Conservation (phyloP, 768 basidiomycete genomes). For the Lyophyllum shimeji region DNA sequence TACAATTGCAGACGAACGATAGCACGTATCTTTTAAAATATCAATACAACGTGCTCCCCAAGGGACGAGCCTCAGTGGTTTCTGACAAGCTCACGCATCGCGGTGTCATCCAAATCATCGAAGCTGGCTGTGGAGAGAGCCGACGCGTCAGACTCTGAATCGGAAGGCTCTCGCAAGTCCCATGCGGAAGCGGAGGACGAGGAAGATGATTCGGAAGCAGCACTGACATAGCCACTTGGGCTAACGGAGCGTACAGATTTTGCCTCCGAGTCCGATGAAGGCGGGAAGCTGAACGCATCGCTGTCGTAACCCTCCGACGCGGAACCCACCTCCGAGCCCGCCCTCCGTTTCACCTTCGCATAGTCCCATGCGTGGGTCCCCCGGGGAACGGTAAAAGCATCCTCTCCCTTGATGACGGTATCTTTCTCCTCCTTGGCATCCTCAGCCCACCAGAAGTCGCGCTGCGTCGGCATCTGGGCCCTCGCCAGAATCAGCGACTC, state of each 20-base stretch:
- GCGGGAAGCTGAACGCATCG: not conserved
- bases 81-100: not conserved
- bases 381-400: not conserved
- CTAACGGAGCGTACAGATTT: not conserved
- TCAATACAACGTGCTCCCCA: not conserved
- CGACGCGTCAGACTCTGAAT: slow-evolving; percentile 2
- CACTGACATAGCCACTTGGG: slow-evolving; percentile 1
- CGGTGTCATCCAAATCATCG: not conserved
- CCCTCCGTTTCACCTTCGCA: not conserved
- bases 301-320: not conserved
- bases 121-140: not conserved
- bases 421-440: not conserved
- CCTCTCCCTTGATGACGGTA: not conserved
- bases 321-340: not conserved
- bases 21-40: not conserved
- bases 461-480: slow-evolving; percentile 10
- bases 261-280: slow-evolving; percentile 3
- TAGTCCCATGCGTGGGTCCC: not conserved
- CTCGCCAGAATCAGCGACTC: not conserved
- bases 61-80: not conserved
- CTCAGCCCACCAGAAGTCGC: not conserved
- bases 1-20: not conserved
- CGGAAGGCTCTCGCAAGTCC: slow-evolving; percentile 9
- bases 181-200: slow-evolving; percentile 5
- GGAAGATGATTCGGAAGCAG: not conserved